Conservation (phyloP, 2,329 filamentous ascomycete species). For the Leptographium procerum region DNA sequence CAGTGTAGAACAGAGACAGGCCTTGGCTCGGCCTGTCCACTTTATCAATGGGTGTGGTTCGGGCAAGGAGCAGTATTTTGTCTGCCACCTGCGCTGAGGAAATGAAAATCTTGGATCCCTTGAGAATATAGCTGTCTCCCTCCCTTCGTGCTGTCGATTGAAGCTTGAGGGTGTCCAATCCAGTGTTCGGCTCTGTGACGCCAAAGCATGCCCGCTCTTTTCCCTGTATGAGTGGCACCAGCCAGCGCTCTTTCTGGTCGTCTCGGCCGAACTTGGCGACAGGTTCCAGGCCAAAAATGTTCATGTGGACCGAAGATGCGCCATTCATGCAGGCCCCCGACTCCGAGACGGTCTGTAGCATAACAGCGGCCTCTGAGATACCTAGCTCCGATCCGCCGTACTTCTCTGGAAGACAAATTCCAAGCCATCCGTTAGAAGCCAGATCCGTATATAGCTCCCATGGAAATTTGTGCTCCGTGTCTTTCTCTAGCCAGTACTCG, state of each 20-base stretch:
- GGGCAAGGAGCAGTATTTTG: slow-evolving; percentile 72
- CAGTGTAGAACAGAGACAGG: slow-evolving; percentile 69
- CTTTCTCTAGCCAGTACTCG: slow-evolving; percentile 63
- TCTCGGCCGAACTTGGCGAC: slow-evolving; percentile 60
- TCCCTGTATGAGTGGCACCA: slow-evolving; percentile 62
- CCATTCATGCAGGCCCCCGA: slow-evolving; percentile 64
- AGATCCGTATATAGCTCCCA: slow-evolving; percentile 62
- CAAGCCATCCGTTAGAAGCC: slow-evolving; percentile 67
- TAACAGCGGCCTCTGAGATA: slow-evolving; percentile 75
- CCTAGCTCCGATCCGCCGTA: slow-evolving; percentile 64
- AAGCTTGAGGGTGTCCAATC: slow-evolving; percentile 65
- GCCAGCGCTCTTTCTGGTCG: slow-evolving; percentile 50
- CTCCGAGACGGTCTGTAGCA: slow-evolving; percentile 74
- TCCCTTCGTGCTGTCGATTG: slow-evolving; percentile 46
- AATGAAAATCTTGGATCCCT: slow-evolving; percentile 82
- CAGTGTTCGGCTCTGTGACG: slow-evolving; percentile 73
- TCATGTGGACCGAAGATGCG: slow-evolving; percentile 50
- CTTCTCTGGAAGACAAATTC: slow-evolving; percentile 64
- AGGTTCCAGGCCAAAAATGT: slow-evolving; percentile 64
- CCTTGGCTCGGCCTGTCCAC: slow-evolving; percentile 30
- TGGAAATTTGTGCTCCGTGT: slow-evolving; percentile 32
- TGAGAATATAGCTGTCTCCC: slow-evolving; percentile 49
- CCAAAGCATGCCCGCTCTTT: slow-evolving; percentile 67
- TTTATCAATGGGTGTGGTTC: slow-evolving; percentile 43
- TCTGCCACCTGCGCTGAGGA: slow-evolving; percentile 70